Percentiles rank a stretch among this genome's conserved stretches.
Evolutionary conservation across 208 protist species (phyloP).

Genomic region (Acanthamoeba healyi): DNA sequence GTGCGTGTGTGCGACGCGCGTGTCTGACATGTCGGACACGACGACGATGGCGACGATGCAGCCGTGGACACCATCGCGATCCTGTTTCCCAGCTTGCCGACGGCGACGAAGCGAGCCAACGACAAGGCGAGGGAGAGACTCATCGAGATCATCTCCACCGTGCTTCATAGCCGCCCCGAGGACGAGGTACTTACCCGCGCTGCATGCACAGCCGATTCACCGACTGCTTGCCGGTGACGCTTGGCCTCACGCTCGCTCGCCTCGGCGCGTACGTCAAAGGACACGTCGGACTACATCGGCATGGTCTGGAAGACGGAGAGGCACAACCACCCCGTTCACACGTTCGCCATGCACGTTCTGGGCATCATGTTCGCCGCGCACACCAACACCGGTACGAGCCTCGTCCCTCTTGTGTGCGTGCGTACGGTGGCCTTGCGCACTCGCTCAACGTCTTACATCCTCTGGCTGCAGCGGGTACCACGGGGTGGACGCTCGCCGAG

Average conservation of each 20-base stretch:
- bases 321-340: not conserved
- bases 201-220: too few species aligned
- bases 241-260: too few species aligned
- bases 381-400: slow-evolving; percentile 43
- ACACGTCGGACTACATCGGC: not conserved
- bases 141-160: not conserved
- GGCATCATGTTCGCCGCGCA: slow-evolving; percentile 47
- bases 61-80: not conserved
- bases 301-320: not conserved
- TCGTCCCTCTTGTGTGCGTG: too few species aligned
- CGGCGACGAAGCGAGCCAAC: not conserved
- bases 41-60: not conserved
- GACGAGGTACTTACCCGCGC: not conserved
- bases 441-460: not conserved
- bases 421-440: not conserved
- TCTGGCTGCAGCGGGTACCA: not conserved
- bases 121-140: not conserved
- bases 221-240: too few species aligned
- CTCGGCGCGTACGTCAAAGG: too few species aligned
- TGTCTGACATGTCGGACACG: not conserved
- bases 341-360: slow-evolving; percentile 21
- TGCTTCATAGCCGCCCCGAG: not conserved
- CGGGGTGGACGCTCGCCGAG: not conserved
- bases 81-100: slow-evolving; percentile 17
- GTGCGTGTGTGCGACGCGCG: not conserved